Evolutionary conservation across 164 flowering plant genomes (phyloP).

Genomic region (Umbellularia californica): DNA sequence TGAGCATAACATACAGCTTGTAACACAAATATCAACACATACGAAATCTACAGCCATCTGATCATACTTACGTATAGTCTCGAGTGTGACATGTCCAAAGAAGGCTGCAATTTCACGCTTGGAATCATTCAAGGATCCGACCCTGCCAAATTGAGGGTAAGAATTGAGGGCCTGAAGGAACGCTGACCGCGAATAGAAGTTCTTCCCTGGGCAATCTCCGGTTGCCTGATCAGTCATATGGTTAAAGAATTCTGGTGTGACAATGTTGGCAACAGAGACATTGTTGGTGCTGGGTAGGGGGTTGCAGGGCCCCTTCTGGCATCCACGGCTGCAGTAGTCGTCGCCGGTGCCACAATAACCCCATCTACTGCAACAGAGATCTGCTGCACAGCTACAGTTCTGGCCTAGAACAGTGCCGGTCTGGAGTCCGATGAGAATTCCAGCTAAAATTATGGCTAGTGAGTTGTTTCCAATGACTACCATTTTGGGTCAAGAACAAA

Average conservation of each 20-base stretch:
- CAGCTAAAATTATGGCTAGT: not conserved
- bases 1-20: not conserved
- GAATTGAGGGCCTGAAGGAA: constrained; percentile 42
- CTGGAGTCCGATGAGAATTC: not conserved
- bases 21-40: not conserved
- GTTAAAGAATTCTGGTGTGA: constrained; percentile 38
- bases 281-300: not conserved
- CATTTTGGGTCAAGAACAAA: not conserved
- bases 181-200: constrained; percentile 40
- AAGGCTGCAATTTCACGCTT: constrained; percentile 71
- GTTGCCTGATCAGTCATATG: constrained; percentile 34
- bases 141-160: constrained; percentile 41
- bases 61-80: constrained; percentile 50
- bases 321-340: constrained; percentile 40
- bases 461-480: not conserved
- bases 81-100: constrained; percentile 34
- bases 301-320: constrained; percentile 38
- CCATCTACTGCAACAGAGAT: constrained; percentile 24
- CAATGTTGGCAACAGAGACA: constrained; percentile 26
- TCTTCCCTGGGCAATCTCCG: constrained; percentile 37
- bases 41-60: not conserved
- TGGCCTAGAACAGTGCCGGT: constrained; percentile 11
- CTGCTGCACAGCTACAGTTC: constrained; percentile 23
- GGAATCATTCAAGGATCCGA: constrained; percentile 38
- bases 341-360: constrained; percentile 35